These are phyloP conservation scores for Verticillium isaacii DNA, from an alignment of 2,329 filamentous ascomycete genomes.

Conservation along the genomic window DNA sequence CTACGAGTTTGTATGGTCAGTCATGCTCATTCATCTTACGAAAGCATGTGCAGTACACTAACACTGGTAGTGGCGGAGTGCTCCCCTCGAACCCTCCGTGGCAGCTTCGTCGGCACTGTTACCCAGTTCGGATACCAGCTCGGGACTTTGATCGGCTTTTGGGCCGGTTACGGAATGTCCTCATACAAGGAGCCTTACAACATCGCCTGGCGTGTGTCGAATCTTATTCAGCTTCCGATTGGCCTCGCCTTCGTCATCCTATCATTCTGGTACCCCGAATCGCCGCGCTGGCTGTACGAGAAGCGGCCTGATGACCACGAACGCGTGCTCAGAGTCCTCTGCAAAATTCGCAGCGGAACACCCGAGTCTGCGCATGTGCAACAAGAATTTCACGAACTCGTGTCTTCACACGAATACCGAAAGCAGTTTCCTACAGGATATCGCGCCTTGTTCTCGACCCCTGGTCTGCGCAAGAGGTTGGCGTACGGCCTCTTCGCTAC, in stretches of 20 bases:
- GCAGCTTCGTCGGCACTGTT: slow-evolving; percentile 33
- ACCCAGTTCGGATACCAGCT: slow-evolving; percentile 37
- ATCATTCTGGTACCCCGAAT: slow-evolving; percentile 33
- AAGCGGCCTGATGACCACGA: slow-evolving; percentile 26
- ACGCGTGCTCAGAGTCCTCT: slow-evolving; percentile 21
- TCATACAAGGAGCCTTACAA: slow-evolving; percentile 33
- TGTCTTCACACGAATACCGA: slow-evolving; percentile 27
- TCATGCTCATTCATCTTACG: background rate
- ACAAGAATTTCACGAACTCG: slow-evolving; percentile 29
- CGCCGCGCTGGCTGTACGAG: slow-evolving; percentile 28
- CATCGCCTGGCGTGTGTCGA: slow-evolving; percentile 36
- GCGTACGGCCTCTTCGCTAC: slow-evolving; percentile 29
- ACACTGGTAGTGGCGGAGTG: slow-evolving; percentile 27
- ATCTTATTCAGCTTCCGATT: slow-evolving; percentile 34
- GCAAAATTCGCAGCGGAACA: slow-evolving; percentile 23
- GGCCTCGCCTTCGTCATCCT: slow-evolving; percentile 27
- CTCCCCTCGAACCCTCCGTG: slow-evolving; percentile 29
- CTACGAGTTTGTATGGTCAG: no score
- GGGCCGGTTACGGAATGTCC: slow-evolving; percentile 37
- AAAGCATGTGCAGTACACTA: no score
- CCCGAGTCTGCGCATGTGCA: slow-evolving; percentile 23
- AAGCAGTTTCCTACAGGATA: slow-evolving; percentile 24
- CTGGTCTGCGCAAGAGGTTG: slow-evolving; percentile 28
- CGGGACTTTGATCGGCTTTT: slow-evolving; percentile 37
- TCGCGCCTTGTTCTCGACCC: slow-evolving; percentile 23